Evolutionary conservation across 371 early-diverging fungal species (phyloP).

Genomic region (Vairimorpha ceranae): DNA sequence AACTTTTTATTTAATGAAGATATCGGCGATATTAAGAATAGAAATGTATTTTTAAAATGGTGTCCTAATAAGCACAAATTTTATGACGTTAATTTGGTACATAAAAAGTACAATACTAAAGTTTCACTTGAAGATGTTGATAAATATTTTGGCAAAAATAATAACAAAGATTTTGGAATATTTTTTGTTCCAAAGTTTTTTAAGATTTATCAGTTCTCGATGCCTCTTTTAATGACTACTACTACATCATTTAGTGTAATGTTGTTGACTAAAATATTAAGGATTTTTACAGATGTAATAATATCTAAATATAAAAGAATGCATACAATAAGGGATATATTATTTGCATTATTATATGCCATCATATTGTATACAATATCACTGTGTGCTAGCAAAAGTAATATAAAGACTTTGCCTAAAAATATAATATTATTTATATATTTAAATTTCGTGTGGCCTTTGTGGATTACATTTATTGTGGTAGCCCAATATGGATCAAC

Average conservation of each 20-base stretch:
- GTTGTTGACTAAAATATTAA: no score
- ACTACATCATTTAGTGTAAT: neutral
- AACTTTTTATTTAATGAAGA: neutral
- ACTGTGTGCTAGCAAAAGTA: no score
- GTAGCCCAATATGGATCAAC: neutral
- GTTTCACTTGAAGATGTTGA: neutral
- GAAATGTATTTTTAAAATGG: neutral
- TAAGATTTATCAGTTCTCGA: neutral
- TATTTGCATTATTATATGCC: no score
- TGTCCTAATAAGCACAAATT: conserved; percentile 1
- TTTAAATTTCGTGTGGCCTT: neutral
- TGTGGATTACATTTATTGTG: neutral
- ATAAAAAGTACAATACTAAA: neutral
- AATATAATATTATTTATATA: neutral
- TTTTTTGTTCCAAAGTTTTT: neutral
- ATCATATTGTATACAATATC: no score
- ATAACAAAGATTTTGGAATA: neutral
- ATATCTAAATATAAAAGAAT: no score
- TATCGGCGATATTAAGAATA: neutral
- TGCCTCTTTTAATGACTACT: neutral
- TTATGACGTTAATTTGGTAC: neutral
- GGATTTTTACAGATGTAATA: no score
- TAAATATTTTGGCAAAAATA: neutral
- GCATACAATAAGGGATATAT: no score
- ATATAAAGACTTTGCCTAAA: neutral